A percentile compares a stretch with the other conserved stretches of the same genome.
phyloP scores from a whole-genome alignment of 2,329 filamentous ascomycete genomes.

The Escovopsis weberi region DNA sequence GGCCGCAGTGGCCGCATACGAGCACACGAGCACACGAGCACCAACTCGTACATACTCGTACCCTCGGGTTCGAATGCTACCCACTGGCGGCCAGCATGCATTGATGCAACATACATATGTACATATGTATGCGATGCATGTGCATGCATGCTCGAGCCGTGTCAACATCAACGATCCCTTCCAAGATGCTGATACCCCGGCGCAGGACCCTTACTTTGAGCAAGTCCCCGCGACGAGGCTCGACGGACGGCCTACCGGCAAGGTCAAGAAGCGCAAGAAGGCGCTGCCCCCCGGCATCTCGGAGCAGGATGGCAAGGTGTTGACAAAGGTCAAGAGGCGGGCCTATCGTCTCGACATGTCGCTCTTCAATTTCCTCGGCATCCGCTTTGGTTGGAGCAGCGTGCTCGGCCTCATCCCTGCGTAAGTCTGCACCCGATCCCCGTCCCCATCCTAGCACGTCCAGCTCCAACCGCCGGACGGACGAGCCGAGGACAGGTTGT shows the following conservation, averaged over 20 bases:
- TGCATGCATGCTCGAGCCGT: not conserved
- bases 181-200: conserved; percentile 12
- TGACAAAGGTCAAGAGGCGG: conserved; percentile 72
- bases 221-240: conserved; percentile 60
- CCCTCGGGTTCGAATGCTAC: no score
- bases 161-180: conserved; percentile 1
- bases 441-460: not conserved
- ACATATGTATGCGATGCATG: not conserved
- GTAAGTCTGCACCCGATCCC: conserved; percentile 33
- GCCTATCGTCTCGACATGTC: conserved; percentile 78
- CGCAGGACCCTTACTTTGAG: conserved; percentile 82
- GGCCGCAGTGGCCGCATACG: no score
- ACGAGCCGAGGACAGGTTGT: no score
- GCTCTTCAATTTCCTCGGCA: conserved; percentile 66
- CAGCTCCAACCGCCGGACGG: no score
- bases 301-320: conserved; percentile 62
- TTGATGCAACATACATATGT: no score
- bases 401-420: conserved; percentile 73
- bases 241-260: conserved; percentile 49
- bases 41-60: no score
- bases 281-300: conserved; percentile 73
- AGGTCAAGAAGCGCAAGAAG: conserved; percentile 73
- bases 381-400: conserved; percentile 79
- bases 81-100: no score
- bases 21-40: no score